A percentile compares a stretch with the other conserved stretches of the same genome.
Evolutionary conservation across 2,329 filamentous ascomycete genomes (phyloP).

Genomic region (Cladosporium sp.): DNA sequence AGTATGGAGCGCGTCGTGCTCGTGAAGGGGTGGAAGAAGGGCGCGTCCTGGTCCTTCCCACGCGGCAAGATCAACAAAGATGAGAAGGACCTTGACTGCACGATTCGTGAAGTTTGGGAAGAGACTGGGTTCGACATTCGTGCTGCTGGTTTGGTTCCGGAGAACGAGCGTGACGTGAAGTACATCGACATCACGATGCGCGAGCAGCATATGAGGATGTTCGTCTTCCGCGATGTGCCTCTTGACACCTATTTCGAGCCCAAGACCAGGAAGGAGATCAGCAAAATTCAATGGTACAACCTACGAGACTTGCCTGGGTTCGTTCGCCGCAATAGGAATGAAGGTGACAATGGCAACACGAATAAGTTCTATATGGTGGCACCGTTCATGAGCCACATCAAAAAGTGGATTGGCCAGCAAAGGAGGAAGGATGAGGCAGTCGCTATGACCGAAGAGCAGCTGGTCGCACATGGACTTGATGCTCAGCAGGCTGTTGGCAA

Average conservation of each 20-base stretch:
- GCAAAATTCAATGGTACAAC: constrained; percentile 93
- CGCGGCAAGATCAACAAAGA: constrained; percentile 98
- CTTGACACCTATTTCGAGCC: constrained; percentile 86
- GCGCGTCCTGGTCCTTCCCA: constrained; percentile 93
- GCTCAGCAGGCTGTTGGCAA: neutral
- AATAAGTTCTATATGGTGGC: constrained; percentile 99
- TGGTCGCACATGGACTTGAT: constrained; percentile 5
- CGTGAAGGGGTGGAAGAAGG: constrained; percentile 97
- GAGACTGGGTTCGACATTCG: constrained; percentile 87
- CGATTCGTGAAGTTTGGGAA: constrained; percentile 89
- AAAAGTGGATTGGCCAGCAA: constrained; percentile 86
- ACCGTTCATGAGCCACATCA: constrained; percentile 78
- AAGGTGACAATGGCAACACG: constrained; percentile 59
- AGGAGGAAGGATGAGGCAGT: constrained; percentile 59
- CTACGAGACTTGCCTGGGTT: constrained; percentile 82
- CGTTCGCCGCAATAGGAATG: constrained; percentile 63
- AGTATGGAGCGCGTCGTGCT: constrained; percentile 91
- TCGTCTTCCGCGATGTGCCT: constrained; percentile 84
- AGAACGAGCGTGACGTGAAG: constrained; percentile 65
- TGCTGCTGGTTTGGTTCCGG: constrained; percentile 69
- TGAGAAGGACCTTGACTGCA: constrained; percentile 89
- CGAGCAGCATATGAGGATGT: constrained; percentile 88
- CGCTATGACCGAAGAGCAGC: neutral
- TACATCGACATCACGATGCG: constrained; percentile 85
- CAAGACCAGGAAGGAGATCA: constrained; percentile 92